Conservation (phyloP, 2,329 filamentous ascomycete species). For the Aplosporella prunicola region DNA sequence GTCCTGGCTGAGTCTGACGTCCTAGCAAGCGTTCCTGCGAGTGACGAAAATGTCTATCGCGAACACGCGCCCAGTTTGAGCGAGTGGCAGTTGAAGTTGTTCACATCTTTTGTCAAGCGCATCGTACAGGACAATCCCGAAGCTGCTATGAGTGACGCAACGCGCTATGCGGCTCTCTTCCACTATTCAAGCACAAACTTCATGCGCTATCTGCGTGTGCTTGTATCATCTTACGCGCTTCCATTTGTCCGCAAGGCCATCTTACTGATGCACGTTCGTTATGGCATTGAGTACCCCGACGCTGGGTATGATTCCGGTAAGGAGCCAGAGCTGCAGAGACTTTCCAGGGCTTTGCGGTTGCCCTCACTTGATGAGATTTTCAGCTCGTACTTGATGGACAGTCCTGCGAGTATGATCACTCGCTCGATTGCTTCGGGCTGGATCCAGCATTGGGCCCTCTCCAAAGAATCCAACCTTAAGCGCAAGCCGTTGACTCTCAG, state of each 20-base stretch:
- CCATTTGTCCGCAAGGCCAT: constrained; percentile 77
- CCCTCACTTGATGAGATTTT: constrained; percentile 75
- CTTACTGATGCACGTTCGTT: constrained; percentile 77
- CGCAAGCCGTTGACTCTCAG: constrained; percentile 44
- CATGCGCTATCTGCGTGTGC: constrained; percentile 26
- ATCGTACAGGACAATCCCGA: constrained; percentile 19
- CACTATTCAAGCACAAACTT: constrained; percentile 19
- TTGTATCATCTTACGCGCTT: constrained; percentile 74
- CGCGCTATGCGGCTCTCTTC: constrained; percentile 5
- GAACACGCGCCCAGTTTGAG: constrained; percentile 18
- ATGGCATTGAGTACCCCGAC: constrained; percentile 77
- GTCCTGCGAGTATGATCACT: constrained; percentile 30
- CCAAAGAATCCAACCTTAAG: constrained; percentile 17
- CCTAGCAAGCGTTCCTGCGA: constrained; percentile 3
- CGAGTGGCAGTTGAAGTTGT: constrained; percentile 23
- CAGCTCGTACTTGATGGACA: constrained; percentile 40
- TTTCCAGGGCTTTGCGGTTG: constrained; percentile 65
- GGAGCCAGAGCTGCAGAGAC: constrained; percentile 69
- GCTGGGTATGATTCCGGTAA: constrained; percentile 47
- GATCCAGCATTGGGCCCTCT: constrained; percentile 54
- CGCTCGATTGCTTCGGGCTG: constrained; percentile 54
- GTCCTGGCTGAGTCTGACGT: constrained; percentile 15
- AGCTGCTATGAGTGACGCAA: background rate
- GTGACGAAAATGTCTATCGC: constrained; percentile 3
- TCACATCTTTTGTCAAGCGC: constrained; percentile 24